A percentile compares a stretch with the other conserved stretches of the same genome.
phyloP scores from a whole-genome alignment of 2,329 filamentous ascomycete species.

The Ophiostoma montium region DNA sequence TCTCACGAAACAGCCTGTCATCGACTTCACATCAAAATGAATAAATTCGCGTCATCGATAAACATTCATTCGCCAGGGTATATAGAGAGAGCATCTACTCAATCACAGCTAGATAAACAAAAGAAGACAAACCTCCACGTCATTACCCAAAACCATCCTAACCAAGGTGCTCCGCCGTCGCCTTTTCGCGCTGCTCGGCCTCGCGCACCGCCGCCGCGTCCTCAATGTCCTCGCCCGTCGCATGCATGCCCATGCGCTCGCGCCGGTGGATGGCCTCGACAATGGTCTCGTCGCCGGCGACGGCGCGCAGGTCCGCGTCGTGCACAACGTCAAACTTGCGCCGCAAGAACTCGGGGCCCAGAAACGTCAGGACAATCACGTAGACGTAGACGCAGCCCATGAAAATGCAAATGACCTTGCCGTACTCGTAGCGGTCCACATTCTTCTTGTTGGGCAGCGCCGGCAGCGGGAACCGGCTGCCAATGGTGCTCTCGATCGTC shows the following conservation, averaged over 20 bases:
- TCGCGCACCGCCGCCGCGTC: constrained; percentile 8
- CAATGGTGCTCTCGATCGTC: constrained; percentile 64
- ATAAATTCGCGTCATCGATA: too few species aligned
- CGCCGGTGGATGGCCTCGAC: constrained; percentile 13
- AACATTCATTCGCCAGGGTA: too few species aligned
- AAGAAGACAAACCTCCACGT: background rate
- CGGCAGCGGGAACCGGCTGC: constrained; percentile 58
- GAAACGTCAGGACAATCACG: constrained; percentile 44
- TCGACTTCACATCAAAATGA: too few species aligned
- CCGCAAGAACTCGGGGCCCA: constrained; percentile 43
- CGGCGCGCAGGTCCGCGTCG: constrained; percentile 33
- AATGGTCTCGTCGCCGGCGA: constrained; percentile 26
- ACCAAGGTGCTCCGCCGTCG: background rate
- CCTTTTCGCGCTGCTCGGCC: background rate
- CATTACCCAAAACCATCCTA: background rate
- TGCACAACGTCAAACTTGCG: constrained; percentile 36
- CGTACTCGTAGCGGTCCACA: constrained; percentile 53
- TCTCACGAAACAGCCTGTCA: too few species aligned
- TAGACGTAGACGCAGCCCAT: constrained; percentile 69
- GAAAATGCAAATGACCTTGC: constrained; percentile 79
- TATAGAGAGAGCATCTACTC: too few species aligned
- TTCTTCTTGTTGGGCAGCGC: constrained; percentile 38
- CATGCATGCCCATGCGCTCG: constrained; percentile 14
- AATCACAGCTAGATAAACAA: background rate
- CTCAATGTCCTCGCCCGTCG: constrained; percentile 13